phyloP scores from a whole-genome alignment of 2,329 filamentous ascomycete species.

The Aspergillus ustus region DNA sequence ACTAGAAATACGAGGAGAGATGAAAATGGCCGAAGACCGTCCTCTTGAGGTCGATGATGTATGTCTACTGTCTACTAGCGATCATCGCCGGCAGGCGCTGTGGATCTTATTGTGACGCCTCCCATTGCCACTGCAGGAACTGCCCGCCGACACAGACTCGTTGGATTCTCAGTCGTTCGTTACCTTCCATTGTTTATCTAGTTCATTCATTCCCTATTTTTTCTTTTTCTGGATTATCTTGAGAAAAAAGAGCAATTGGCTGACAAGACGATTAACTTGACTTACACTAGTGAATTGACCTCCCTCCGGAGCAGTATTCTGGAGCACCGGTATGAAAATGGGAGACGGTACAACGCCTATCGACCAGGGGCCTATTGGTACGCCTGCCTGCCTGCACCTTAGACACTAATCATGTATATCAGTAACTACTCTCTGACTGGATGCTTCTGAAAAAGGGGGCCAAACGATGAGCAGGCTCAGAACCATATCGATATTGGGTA shows the following conservation, averaged over 20 bases:
- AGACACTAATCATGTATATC: no score
- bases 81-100: neutral
- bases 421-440: no score
- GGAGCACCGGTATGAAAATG: conserved; percentile 34
- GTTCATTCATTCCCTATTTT: neutral
- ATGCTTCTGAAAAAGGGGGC: conserved; percentile 12
- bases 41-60: neutral
- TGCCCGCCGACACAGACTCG: neutral
- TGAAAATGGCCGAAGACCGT: neutral
- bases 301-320: conserved; percentile 24
- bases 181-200: neutral
- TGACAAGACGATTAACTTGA: neutral
- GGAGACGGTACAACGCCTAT: conserved; percentile 39
- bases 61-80: neutral
- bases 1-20: neutral
- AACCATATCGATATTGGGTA: conserved; percentile 32
- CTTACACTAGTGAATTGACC: conserved; percentile 1
- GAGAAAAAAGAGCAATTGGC: neutral
- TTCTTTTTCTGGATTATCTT: no score
- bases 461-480: conserved; percentile 28
- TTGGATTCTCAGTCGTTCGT: conserved; percentile 12
- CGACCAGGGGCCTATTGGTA: conserved; percentile 32
- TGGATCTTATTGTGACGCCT: neutral
- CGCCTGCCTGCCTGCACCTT: neutral
- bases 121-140: neutral